Evolutionary conservation across 129 eudicot genomes (phyloP).

Genomic region (Kitagawia praeruptora): DNA sequence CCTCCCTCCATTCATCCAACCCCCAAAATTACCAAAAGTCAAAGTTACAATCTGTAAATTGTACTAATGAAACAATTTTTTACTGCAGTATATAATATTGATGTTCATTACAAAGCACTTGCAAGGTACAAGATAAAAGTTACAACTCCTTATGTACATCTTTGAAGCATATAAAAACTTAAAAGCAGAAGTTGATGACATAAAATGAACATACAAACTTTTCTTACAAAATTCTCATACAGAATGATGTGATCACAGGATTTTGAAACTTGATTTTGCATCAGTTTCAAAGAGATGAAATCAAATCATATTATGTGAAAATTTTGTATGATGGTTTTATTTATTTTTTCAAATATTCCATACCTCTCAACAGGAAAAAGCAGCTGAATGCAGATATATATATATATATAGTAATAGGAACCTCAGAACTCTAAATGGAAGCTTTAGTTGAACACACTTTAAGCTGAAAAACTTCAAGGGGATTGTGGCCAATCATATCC

Average conservation of each 20-base stretch:
- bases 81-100: background rate
- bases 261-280: constrained; percentile 1
- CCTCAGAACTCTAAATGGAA: background rate
- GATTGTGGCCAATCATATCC: constrained; percentile 43
- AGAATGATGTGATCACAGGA: constrained; percentile 3
- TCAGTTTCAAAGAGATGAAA: constrained; percentile 9
- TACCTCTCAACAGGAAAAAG: background rate
- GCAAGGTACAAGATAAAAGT: background rate
- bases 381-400: background rate
- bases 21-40: background rate
- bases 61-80: background rate
- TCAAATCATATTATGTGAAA: constrained; percentile 3
- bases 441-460: background rate
- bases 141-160: constrained; percentile 4
- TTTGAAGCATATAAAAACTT: constrained; percentile 1
- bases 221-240: constrained; percentile 8
- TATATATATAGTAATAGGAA: background rate
- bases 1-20: background rate
- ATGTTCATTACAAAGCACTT: background rate
- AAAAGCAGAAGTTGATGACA: background rate
- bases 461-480: constrained; percentile 18
- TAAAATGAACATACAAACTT: constrained; percentile 8
- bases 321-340: constrained; percentile 9
- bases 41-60: background rate
- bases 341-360: constrained; percentile 3